Evolutionary conservation across 23 red algal genomes (phyloP).

Genomic region (Gracilaria gracilis): DNA sequence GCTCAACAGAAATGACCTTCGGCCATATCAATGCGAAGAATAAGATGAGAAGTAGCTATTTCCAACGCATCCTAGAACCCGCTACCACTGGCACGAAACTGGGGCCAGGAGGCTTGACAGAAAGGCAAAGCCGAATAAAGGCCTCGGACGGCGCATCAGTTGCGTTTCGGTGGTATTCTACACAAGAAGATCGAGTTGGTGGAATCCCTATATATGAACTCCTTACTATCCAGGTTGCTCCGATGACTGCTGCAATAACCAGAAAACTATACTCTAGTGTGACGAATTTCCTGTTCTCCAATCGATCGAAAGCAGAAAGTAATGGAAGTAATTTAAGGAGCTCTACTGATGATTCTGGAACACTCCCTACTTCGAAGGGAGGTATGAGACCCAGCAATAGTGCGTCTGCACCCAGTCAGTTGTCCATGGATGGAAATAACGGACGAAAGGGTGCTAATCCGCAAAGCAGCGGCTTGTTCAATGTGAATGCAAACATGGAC

Average conservation of each 20-base stretch:
- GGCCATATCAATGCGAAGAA: conserved; percentile 80
- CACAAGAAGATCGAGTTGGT: conserved; percentile 80
- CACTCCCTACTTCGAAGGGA: not conserved
- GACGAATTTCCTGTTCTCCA: conserved; percentile 71
- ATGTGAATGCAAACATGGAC: conserved; percentile 55
- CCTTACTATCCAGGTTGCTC: conserved; percentile 85
- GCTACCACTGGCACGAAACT: conserved; percentile 29
- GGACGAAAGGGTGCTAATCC: not conserved
- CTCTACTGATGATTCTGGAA: conserved; percentile 34
- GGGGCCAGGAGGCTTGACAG: not conserved
- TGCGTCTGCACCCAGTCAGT: not conserved
- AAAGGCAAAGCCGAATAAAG: conserved; percentile 62
- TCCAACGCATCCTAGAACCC: conserved; percentile 74
- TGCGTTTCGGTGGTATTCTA: conserved; percentile 88
- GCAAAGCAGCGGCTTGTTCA: conserved; percentile 16
- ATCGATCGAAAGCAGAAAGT: conserved; percentile 23
- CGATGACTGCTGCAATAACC: conserved; percentile 76
- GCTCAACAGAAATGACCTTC: conserved; percentile 83
- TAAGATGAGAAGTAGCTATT: conserved; percentile 75
- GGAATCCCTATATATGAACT: conserved; percentile 87
- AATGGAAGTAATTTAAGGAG: not conserved
- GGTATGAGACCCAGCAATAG: conserved; percentile 7
- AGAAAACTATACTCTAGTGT: conserved; percentile 67
- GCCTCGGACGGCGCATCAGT: conserved; percentile 84
- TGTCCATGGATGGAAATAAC: conserved; percentile 9